Conservation (phyloP, 805 yeast species). For the Debaryomyces hansenii region DNA sequence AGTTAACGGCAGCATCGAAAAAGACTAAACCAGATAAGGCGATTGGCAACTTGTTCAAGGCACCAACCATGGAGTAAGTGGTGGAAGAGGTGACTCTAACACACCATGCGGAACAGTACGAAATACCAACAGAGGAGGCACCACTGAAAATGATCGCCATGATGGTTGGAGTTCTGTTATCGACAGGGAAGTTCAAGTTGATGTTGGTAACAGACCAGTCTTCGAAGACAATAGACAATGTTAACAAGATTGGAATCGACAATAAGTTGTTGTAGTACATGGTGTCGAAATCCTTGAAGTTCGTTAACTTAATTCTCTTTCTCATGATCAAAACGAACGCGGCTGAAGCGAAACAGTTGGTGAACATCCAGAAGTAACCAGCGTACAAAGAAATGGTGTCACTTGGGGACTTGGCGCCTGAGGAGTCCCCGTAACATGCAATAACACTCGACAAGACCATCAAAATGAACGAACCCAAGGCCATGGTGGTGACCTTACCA, state of each 20-base stretch:
- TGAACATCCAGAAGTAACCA: constrained; percentile 97
- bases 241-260: constrained; percentile 83
- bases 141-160: constrained; percentile 90
- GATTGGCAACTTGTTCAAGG: constrained; percentile 95
- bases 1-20: constrained; percentile 93
- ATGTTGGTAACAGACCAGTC: constrained; percentile 90
- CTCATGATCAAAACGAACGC: constrained; percentile 92
- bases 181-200: constrained; percentile 74
- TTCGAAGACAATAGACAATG: constrained; percentile 76
- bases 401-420: constrained; percentile 36
- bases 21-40: constrained; percentile 93
- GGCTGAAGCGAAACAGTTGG: constrained; percentile 93
- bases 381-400: constrained; percentile 49
- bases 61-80: constrained; percentile 99
- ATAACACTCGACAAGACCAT: constrained; percentile 96
- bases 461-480: constrained; percentile 80
- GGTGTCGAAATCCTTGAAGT: constrained; percentile 95
- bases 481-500: constrained; percentile 86
- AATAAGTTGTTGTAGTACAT: constrained; percentile 97
- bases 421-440: constrained; percentile 85
- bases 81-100: constrained; percentile 98
- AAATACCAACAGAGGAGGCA: constrained; percentile 91
- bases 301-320: constrained; percentile 95
- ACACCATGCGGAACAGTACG: constrained; percentile 99
- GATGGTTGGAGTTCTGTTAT: constrained; percentile 64